Conservation (phyloP, 495 filamentous ascomycete species). For the Lepraria neglecta region DNA sequence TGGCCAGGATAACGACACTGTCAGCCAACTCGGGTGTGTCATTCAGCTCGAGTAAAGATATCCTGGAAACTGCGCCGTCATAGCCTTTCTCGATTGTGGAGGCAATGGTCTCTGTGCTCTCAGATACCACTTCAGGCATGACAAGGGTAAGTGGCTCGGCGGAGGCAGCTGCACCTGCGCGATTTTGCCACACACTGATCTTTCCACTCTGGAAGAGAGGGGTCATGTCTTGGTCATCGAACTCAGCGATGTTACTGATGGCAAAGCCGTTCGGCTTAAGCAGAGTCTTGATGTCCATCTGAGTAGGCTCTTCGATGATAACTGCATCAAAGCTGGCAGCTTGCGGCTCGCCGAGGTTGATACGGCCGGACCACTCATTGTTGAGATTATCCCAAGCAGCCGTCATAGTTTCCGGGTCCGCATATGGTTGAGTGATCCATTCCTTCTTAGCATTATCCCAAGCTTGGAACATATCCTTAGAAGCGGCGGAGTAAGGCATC, state of each 20-base stretch:
- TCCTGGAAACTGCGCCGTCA: constrained; percentile 5
- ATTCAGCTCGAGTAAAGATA: constrained; percentile 7
- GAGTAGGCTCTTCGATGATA: constrained; percentile 16
- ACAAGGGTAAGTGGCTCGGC: constrained; percentile 16
- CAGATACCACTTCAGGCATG: constrained; percentile 14
- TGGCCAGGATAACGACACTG: constrained; percentile 25
- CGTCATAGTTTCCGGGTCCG: constrained; percentile 2
- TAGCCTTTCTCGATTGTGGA: constrained; percentile 15
- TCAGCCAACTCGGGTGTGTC: constrained; percentile 8
- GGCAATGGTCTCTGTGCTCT: constrained; percentile 17
- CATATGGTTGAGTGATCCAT: constrained; percentile 7
- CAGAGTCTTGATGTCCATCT: constrained; percentile 12
- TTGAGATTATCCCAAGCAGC: constrained; percentile 15
- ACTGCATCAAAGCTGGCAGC: constrained; percentile 20
- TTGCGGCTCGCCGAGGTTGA: constrained; percentile 19
- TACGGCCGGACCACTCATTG: constrained; percentile 13
- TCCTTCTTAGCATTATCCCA: constrained; percentile 15
- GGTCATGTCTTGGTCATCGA: constrained; percentile 13
- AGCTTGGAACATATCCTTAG: constrained; percentile 12
- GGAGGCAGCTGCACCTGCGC: background rate
- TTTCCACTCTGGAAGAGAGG: constrained; percentile 15
- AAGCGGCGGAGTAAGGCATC: constrained; percentile 18
- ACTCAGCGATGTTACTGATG: constrained; percentile 14
- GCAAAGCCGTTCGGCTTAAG: constrained; percentile 22
- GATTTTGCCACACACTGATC: constrained; percentile 17